Percentiles rank a stretch among this genome's conserved stretches.
phyloP scores from a whole-genome alignment of 179 eudicot species.

The Corrigiola litoralis region DNA sequence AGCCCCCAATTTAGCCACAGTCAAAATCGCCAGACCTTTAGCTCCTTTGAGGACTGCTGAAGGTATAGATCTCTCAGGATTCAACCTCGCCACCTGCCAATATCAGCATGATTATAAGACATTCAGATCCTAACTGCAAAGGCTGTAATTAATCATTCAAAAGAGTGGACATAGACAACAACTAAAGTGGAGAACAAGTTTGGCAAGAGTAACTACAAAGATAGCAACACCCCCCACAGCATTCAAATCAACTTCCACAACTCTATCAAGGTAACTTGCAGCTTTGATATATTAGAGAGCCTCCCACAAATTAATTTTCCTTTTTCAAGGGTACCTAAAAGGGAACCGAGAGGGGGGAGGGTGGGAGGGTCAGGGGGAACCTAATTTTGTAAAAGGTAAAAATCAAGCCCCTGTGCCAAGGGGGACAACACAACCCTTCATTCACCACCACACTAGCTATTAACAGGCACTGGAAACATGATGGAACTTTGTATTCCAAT shows the following conservation, averaged over 20 bases:
- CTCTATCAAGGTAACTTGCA: background rate
- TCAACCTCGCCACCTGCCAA: constrained; percentile 74
- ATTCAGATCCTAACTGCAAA: background rate
- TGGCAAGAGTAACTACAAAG: too few species aligned
- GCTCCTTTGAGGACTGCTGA: constrained; percentile 85
- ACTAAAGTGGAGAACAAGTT: background rate
- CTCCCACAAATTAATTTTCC: background rate
- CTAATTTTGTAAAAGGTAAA: too few species aligned
- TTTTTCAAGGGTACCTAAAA: too few species aligned
- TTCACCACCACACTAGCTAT: too few species aligned
- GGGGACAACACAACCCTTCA: too few species aligned
- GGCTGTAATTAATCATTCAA: background rate
- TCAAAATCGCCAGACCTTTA: constrained; percentile 88
- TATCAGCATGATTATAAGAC: constrained; percentile 9
- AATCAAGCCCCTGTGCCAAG: too few species aligned
- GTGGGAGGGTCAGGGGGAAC: too few species aligned
- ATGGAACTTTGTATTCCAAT: too few species aligned
- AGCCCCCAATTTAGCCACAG: constrained; percentile 92
- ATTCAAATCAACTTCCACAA: background rate
- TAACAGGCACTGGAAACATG: too few species aligned
- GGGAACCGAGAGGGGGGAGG: too few species aligned
- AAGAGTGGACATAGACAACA: background rate
- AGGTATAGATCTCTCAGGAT: constrained; percentile 90
- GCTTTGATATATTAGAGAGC: background rate
- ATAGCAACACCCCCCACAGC: background rate